Evolutionary conservation across 208 protist species (phyloP).

Genomic region (Plasmodiophora brassicae): DNA sequence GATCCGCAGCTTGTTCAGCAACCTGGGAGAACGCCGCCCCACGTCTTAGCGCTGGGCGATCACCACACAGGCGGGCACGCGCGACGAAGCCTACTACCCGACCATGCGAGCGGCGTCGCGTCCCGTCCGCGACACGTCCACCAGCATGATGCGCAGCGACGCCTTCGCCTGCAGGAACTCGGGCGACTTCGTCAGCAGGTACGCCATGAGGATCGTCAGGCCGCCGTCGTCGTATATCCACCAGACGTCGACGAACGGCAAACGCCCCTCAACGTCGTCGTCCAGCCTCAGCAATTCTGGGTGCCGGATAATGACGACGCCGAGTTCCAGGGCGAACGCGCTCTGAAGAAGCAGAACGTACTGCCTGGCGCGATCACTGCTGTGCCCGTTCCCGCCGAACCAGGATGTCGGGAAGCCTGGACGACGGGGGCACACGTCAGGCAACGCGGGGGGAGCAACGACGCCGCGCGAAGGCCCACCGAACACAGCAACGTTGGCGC

Average conservation of each 20-base stretch:
- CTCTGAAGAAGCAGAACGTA: background rate
- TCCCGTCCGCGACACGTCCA: background rate
- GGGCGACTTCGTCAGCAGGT: conserved; percentile 42
- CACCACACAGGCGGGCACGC: too few species aligned
- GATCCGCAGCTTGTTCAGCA: background rate
- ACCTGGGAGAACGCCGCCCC: background rate
- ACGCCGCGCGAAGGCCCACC: too few species aligned
- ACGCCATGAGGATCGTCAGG: conserved; percentile 29
- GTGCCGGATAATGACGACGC: background rate
- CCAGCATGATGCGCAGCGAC: background rate
- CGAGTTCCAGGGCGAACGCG: background rate
- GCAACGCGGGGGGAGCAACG: too few species aligned
- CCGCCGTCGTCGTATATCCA: conserved; percentile 44
- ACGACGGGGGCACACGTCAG: too few species aligned
- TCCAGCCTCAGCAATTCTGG: background rate
- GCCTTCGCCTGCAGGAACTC: background rate
- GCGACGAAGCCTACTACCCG: too few species aligned
- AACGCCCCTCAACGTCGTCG: background rate
- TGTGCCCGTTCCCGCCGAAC: too few species aligned
- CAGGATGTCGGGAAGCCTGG: too few species aligned
- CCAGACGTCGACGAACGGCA: conserved; percentile 39
- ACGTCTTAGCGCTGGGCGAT: background rate
- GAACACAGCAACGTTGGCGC: background rate
- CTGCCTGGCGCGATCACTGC: background rate
- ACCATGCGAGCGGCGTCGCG: background rate